A percentile compares a stretch with the other conserved stretches of the same genome.
Evolutionary conservation across 2,329 filamentous ascomycete genomes (phyloP).

Genomic region (Polychaeton citri): DNA sequence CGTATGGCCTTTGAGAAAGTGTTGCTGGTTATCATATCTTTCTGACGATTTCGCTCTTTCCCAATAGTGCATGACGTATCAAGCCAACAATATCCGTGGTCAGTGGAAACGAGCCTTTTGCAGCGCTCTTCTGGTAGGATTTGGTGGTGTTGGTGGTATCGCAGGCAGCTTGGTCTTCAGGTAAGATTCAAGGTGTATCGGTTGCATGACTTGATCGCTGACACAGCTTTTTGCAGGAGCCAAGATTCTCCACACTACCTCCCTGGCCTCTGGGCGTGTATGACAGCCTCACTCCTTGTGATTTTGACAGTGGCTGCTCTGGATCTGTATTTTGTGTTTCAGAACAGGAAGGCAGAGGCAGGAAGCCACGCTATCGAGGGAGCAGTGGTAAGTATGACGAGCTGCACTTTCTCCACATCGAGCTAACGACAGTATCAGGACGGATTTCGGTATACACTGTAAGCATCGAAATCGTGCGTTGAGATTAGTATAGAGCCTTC

Average conservation of each 20-base stretch:
- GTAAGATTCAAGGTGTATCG: no score
- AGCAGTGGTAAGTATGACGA: conserved; percentile 9
- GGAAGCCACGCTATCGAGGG: conserved; percentile 11
- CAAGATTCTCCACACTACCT: conserved; percentile 10
- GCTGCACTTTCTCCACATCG: no score
- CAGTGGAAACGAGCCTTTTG: conserved; percentile 75
- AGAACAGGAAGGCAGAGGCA: conserved; percentile 9
- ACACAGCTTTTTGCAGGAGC: conserved; percentile 5
- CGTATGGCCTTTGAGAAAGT: not conserved
- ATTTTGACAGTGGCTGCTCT: conserved; percentile 8
- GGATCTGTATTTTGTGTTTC: conserved; percentile 10
- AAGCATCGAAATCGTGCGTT: no score
- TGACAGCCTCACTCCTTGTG: conserved; percentile 11
- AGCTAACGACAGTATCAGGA: conserved; percentile 7
- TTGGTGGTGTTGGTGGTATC: conserved; percentile 65
- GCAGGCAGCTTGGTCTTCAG: conserved; percentile 60
- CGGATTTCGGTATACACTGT: conserved; percentile 9
- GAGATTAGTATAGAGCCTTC: no score
- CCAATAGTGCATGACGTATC: conserved; percentile 57
- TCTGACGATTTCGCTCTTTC: not conserved
- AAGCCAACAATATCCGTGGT: conserved; percentile 71
- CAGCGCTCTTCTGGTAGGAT: conserved; percentile 57
- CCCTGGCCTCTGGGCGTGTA: conserved; percentile 13
- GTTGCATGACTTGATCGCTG: conserved; percentile 5
- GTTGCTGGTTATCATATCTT: not conserved